Evolutionary conservation across 176 grass and related monocot genomes (phyloP).

Genomic region (Dactylis glomerata): DNA sequence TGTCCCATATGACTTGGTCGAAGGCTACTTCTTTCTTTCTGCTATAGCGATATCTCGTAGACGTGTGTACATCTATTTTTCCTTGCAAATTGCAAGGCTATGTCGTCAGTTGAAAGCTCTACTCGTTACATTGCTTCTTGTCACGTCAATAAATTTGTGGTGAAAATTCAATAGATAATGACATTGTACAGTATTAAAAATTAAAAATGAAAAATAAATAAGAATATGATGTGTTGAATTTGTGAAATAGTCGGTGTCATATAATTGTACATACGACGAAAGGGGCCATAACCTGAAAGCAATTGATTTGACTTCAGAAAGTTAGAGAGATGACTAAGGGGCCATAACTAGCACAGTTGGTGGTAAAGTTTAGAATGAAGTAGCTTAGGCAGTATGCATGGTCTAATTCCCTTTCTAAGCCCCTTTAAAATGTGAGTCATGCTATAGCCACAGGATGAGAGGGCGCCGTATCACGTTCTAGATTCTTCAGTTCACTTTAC

Average conservation of each 20-base stretch:
- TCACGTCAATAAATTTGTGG: conserved; percentile 1
- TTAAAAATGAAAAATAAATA: background rate
- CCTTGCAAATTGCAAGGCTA: background rate
- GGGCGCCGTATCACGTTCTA: background rate
- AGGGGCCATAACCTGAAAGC: background rate
- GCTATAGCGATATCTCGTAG: background rate
- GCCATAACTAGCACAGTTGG: background rate
- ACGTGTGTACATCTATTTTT: background rate
- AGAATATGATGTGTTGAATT: background rate
- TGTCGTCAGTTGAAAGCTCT: conserved; percentile 6
- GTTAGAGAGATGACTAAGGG: background rate
- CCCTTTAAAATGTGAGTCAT: background rate
- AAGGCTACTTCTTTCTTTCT: background rate
- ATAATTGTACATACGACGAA: background rate
- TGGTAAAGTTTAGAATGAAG: conserved; percentile 3
- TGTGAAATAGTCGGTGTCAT: background rate
- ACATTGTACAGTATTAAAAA: background rate
- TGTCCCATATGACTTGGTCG: background rate
- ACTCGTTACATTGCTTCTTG: background rate
- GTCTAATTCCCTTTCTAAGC: background rate
- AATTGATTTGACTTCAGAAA: conserved; percentile 16
- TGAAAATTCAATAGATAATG: conserved; percentile 5
- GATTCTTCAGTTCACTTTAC: conserved; percentile 29
- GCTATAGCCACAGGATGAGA: background rate
- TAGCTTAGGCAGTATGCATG: conserved; percentile 13